Conservation (phyloP, 805 yeast genomes). For the Wickerhamomyces tratensis region DNA sequence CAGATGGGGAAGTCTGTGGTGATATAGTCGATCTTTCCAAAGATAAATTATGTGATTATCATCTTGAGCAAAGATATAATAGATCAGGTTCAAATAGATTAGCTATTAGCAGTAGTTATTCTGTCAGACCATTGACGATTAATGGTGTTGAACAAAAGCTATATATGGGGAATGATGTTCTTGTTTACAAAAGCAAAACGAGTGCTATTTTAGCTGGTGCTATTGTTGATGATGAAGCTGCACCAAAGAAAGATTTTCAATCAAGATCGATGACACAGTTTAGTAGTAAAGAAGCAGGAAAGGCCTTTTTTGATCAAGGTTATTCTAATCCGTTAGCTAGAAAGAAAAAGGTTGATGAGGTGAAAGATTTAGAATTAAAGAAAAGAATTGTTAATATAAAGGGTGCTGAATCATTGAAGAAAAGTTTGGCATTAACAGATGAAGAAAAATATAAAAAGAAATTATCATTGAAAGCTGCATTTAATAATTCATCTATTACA, state of each 20-base stretch:
- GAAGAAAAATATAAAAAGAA: conserved; percentile 17
- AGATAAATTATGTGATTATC: conserved; percentile 60
- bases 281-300: conserved; percentile 30
- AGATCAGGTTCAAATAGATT: conserved; percentile 52
- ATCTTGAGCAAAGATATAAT: conserved; percentile 47
- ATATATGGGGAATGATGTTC: conserved; percentile 21
- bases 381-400: conserved; percentile 18
- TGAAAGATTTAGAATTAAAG: conserved; percentile 24
- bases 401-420: conserved; percentile 14
- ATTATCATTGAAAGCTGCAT: conserved; percentile 25
- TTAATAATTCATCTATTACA: conserved; percentile 28
- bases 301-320: conserved; percentile 41
- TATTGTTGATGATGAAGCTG: conserved; percentile 16
- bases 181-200: conserved; percentile 1
- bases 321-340: conserved; percentile 39
- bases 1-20: conserved; percentile 44
- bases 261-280: conserved; percentile 23
- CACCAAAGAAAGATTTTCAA: conserved; percentile 14
- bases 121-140: conserved; percentile 46
- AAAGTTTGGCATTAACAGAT: conserved; percentile 7
- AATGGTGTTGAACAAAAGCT: conserved; percentile 33
- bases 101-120: conserved; percentile 59
- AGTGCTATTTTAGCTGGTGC: conserved; percentile 8
- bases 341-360: conserved; percentile 25
- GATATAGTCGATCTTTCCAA: conserved; percentile 47